These are phyloP conservation scores for Sequoiadendron giganteum DNA, from an alignment of 75 land plant genomes.

Conservation along the genomic window DNA sequence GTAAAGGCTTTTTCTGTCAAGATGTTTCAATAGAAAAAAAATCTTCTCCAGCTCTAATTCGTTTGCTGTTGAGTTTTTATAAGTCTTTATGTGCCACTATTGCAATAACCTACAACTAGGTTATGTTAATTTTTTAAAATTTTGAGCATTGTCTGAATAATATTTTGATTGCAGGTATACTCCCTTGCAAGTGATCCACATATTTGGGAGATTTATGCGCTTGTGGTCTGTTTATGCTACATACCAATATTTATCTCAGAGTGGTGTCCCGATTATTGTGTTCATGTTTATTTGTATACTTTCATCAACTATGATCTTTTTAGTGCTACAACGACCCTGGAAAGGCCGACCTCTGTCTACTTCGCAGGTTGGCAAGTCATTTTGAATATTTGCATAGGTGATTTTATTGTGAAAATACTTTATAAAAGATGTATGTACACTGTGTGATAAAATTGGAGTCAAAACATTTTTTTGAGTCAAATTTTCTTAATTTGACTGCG, in stretches of 20 bases:
- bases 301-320: slow-evolving; percentile 61
- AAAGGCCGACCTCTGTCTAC: slow-evolving; percentile 82
- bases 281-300: slow-evolving; percentile 76
- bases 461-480: background rate
- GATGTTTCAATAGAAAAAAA: background rate
- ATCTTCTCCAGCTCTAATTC: background rate
- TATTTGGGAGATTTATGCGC: slow-evolving; percentile 76
- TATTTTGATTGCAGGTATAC: slow-evolving; percentile 43
- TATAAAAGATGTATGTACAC: background rate
- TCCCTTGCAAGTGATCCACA: slow-evolving; percentile 68
- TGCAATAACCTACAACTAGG: background rate
- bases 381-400: slow-evolving; percentile 6
- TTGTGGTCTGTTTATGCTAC: slow-evolving; percentile 88
- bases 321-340: slow-evolving; percentile 82
- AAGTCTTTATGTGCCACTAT: background rate
- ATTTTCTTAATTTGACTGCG: background rate
- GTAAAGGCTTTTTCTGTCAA: background rate
- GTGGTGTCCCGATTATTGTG: slow-evolving; percentile 56
- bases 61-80: background rate
- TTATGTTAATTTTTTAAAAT: background rate
- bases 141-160: background rate
- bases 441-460: background rate
- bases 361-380: slow-evolving; percentile 55
- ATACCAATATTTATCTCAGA: slow-evolving; percentile 56
- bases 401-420: background rate